Evolutionary conservation across 371 early-diverging fungal genomes (phyloP).

Genomic region (Lichtheimia corymbifera): DNA sequence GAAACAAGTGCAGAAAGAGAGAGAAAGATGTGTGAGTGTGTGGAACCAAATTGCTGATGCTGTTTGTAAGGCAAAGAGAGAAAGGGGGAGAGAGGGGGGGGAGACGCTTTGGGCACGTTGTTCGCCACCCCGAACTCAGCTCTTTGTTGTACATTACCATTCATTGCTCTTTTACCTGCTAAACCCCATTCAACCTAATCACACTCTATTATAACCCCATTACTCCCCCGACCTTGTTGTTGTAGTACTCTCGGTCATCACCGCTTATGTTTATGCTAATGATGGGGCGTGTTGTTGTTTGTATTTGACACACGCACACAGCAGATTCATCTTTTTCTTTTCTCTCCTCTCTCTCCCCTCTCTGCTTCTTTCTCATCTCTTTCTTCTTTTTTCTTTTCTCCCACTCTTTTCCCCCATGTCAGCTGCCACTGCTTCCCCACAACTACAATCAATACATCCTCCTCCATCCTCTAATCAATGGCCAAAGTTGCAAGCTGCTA

Average conservation of each 20-base stretch:
- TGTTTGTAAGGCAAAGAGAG: background rate
- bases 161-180: too few relatives aligned
- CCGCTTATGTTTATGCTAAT: too few relatives aligned
- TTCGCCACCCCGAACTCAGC: background rate
- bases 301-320: too few relatives aligned
- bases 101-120: background rate
- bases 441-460: background rate
- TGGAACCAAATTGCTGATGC: slow-evolving; percentile 1
- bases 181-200: too few relatives aligned
- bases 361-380: background rate
- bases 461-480: slow-evolving; percentile 2
- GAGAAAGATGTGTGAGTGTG: background rate
- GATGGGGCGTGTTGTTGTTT: too few relatives aligned
- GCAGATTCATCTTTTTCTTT: background rate
- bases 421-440: background rate
- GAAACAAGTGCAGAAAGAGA: slow-evolving; percentile 18
- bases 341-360: background rate
- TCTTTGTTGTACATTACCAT: too few relatives aligned
- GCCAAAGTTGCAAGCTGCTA: slow-evolving; percentile 14
- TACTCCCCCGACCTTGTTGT: too few relatives aligned
- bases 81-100: background rate
- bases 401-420: background rate
- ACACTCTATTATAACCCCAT: too few relatives aligned
- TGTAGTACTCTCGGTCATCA: too few relatives aligned
- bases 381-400: background rate